Conservation (phyloP, 2,329 filamentous ascomycete genomes). For the Rhinocladiella mackenziei region DNA sequence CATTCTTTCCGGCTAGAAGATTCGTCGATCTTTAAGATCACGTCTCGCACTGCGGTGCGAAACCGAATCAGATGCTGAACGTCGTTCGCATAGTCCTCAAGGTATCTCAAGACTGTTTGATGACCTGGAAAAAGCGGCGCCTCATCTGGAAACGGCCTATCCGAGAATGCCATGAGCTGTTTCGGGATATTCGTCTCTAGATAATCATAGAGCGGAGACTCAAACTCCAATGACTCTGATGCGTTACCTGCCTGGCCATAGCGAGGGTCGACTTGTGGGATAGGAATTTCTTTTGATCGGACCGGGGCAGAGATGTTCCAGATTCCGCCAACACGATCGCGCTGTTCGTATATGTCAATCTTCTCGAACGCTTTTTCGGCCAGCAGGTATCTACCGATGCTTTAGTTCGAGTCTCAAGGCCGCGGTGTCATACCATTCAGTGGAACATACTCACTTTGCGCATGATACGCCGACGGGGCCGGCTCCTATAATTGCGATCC, state of each 20-base stretch:
- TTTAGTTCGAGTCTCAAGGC: no score
- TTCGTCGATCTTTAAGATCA: conserved; percentile 1
- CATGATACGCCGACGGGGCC: conserved; percentile 56
- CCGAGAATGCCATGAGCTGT: conserved; percentile 73
- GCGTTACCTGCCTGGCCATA: conserved; percentile 49
- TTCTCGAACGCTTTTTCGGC: conserved; percentile 66
- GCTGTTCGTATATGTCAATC: conserved; percentile 79
- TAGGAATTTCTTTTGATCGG: conserved; percentile 56
- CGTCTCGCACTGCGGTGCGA: conserved; percentile 34
- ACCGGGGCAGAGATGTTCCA: conserved; percentile 64
- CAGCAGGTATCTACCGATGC: conserved; percentile 56
- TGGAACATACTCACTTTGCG: conserved; percentile 54
- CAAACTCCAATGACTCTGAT: conserved; percentile 55
- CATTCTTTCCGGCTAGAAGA: conserved; percentile 9
- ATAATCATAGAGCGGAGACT: conserved; percentile 77
- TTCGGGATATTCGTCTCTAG: conserved; percentile 86
- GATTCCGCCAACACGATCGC: conserved; percentile 69
- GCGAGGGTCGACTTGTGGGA: conserved; percentile 56
- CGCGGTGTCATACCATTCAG: no score
- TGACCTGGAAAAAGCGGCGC: conserved; percentile 71
- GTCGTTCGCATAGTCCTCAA: conserved; percentile 66
- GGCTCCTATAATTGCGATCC: conserved; percentile 27
- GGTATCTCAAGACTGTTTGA: conserved; percentile 66
- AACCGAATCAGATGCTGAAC: conserved; percentile 66
- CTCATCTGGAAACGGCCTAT: conserved; percentile 60